A percentile compares a stretch with the other conserved stretches of the same genome.
These are phyloP conservation scores for Alternaria triticina DNA, from an alignment of 2,329 filamentous ascomycete genomes.

Conservation along the genomic window DNA sequence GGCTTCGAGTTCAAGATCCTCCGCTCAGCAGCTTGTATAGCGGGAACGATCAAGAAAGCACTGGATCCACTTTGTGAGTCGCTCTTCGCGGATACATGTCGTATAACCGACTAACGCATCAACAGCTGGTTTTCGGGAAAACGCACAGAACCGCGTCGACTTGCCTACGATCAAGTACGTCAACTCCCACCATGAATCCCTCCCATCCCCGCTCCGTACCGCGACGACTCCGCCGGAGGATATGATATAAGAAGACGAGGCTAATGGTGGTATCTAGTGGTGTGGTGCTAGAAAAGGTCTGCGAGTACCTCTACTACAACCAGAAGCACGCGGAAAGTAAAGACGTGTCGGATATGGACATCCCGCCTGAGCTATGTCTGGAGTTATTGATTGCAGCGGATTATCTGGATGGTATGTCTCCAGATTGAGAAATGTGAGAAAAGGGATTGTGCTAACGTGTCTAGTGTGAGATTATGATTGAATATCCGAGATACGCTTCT, in stretches of 20 bases:
- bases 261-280: constrained; percentile 57
- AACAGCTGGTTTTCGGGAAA: constrained; percentile 69
- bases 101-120: neutral
- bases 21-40: constrained; percentile 72
- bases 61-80: constrained; percentile 70
- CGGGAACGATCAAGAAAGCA: constrained; percentile 76
- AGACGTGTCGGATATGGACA: constrained; percentile 80
- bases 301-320: constrained; percentile 84
- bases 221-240: no score
- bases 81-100: no score
- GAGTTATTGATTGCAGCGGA: constrained; percentile 80
- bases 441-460: neutral
- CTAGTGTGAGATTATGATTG: neutral
- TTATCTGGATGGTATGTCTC: constrained; percentile 63
- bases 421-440: no score
- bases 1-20: constrained; percentile 78
- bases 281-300: constrained; percentile 77
- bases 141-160: constrained; percentile 66
- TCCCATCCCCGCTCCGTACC: neutral
- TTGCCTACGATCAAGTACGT: constrained; percentile 77
- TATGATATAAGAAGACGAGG: neutral
- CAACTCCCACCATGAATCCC: neutral
- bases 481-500: neutral
- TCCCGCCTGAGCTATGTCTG: constrained; percentile 78
- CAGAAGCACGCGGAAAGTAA: constrained; percentile 73